A percentile compares a stretch with the other conserved stretches of the same genome.
Evolutionary conservation across 2,329 filamentous ascomycete species (phyloP).

Genomic region (Chaetomium globosum): DNA sequence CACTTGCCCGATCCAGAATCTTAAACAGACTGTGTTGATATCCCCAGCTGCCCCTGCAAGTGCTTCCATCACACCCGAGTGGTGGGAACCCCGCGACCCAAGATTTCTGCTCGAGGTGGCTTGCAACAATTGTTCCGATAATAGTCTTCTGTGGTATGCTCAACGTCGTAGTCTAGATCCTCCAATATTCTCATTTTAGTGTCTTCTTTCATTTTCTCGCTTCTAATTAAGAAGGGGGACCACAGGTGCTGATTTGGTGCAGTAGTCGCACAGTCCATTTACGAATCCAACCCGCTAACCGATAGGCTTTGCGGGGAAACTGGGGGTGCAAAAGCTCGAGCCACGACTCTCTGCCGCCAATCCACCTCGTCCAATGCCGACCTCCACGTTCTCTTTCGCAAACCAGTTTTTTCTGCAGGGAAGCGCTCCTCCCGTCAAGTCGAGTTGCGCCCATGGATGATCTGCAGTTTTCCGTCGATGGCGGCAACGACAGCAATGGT

Average conservation of each 20-base stretch:
- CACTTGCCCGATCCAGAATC: neutral
- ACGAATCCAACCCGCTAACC: neutral
- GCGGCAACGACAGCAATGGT: neutral
- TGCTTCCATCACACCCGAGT: neutral
- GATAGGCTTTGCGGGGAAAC: conserved; percentile 14
- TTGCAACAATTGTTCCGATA: neutral
- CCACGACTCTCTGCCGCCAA: neutral
- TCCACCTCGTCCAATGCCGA: conserved; percentile 1
- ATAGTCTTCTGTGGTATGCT: neutral
- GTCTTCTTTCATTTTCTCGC: neutral
- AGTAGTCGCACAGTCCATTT: neutral
- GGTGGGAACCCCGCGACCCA: neutral
- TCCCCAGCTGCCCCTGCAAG: neutral
- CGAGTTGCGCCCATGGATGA: neutral
- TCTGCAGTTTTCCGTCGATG: neutral
- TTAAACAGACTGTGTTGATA: neutral
- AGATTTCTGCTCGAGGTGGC: neutral
- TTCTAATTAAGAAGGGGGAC: neutral
- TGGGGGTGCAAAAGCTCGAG: conserved; percentile 12
- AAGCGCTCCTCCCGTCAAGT: neutral
- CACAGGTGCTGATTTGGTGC: neutral
- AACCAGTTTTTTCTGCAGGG: neutral
- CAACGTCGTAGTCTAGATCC: neutral
- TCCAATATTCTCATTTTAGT: neutral
- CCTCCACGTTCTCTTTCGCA: neutral